A percentile compares a stretch with the other conserved stretches of the same genome.
phyloP scores from a whole-genome alignment of 2,329 filamentous ascomycete species.

The Cercospora beticola region DNA sequence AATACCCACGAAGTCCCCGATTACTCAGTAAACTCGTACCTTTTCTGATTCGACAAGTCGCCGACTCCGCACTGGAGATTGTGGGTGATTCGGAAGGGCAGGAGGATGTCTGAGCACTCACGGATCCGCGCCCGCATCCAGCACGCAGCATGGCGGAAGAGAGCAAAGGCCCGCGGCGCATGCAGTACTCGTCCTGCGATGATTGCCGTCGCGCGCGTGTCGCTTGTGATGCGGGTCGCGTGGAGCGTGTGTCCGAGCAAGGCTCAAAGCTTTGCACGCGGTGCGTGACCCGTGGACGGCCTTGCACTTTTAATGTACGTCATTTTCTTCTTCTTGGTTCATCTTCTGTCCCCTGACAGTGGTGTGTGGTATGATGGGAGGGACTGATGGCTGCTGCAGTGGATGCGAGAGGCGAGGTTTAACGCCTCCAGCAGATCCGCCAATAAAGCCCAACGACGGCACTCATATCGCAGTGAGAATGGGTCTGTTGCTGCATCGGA shows the following conservation, averaged over 20 bases:
- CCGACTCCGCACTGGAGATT: background rate
- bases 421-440: background rate
- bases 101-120: background rate
- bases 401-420: slow-evolving; percentile 4
- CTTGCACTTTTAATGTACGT: slow-evolving; percentile 4
- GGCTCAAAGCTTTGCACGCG: slow-evolving; percentile 6
- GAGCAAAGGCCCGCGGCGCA: slow-evolving; percentile 1
- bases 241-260: background rate
- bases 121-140: background rate
- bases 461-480: background rate
- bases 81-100: background rate
- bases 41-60: too few relatives aligned
- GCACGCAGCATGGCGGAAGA: background rate
- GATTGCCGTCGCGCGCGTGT: slow-evolving; percentile 5
- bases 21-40: too few relatives aligned
- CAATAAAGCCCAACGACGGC: slow-evolving; percentile 3
- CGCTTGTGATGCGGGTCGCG: slow-evolving; percentile 6
- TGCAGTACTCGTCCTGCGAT: slow-evolving; percentile 10
- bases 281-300: background rate
- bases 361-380: background rate
- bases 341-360: too few relatives aligned
- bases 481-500: background rate
- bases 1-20: too few relatives aligned
- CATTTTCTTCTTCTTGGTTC: background rate
- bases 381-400: background rate